Evolutionary conservation across 768 basidiomycete genomes (phyloP).

Genomic region (Suillus variegatus): DNA sequence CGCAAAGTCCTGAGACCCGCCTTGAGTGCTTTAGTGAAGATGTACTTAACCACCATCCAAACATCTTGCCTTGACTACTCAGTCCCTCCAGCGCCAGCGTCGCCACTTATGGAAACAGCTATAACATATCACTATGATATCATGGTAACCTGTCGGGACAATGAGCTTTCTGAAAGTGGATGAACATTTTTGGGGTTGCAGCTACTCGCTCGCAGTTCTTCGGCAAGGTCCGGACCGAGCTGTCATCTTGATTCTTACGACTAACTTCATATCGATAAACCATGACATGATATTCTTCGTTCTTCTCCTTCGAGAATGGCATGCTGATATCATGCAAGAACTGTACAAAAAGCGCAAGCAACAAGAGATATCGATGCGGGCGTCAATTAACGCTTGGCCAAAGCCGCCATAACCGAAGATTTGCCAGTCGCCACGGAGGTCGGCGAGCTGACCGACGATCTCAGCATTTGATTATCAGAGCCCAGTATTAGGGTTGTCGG

Average conservation of each 20-base stretch:
- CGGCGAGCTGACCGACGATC: slow-evolving; percentile 43
- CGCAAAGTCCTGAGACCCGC: too few species aligned
- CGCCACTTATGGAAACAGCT: background rate
- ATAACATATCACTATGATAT: background rate
- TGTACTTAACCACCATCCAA: too few species aligned
- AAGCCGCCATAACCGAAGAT: slow-evolving; percentile 61
- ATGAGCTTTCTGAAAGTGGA: too few species aligned
- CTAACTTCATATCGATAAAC: too few species aligned
- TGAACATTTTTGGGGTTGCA: too few species aligned
- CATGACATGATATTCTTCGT: slow-evolving; percentile 35
- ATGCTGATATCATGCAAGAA: slow-evolving; percentile 54
- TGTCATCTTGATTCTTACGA: too few species aligned
- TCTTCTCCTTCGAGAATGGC: slow-evolving; percentile 53
- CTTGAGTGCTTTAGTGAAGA: too few species aligned
- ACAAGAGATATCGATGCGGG: slow-evolving; percentile 40
- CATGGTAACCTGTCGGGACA: too few species aligned
- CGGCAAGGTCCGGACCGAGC: too few species aligned
- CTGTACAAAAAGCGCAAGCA: slow-evolving; percentile 34
- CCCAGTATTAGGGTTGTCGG: slow-evolving; percentile 19
- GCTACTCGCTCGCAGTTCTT: too few species aligned
- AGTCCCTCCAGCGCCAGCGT: background rate
- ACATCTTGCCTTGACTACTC: too few species aligned
- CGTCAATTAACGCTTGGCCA: slow-evolving; percentile 56
- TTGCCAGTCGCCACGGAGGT: slow-evolving; percentile 63
- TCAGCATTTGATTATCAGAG: slow-evolving; percentile 21